phyloP scores from a whole-genome alignment of 306 rosid species.

The Quercus gilva region DNA sequence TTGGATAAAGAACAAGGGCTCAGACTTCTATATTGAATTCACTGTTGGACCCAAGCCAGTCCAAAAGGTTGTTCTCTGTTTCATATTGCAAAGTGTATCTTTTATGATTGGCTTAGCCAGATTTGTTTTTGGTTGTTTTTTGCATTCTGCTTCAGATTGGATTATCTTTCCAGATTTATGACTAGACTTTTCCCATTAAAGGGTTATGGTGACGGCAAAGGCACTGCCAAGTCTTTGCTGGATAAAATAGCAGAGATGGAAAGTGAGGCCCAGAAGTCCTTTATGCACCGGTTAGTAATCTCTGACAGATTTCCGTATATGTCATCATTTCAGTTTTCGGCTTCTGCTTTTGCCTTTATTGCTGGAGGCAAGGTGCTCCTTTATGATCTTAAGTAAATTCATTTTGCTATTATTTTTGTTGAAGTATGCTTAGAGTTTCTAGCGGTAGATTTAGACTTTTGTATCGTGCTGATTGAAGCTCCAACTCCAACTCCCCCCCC shows the following conservation, averaged over 20 bases:
- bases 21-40: constrained; percentile 78
- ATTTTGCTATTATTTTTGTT: constrained; percentile 7
- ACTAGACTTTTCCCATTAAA: constrained; percentile 35
- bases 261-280: constrained; percentile 91
- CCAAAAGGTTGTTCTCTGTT: constrained; percentile 58
- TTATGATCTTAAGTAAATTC: constrained; percentile 10
- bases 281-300: constrained; percentile 86
- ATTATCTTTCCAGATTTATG: constrained; percentile 23
- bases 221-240: constrained; percentile 78
- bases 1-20: constrained; percentile 88
- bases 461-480: not conserved
- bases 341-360: constrained; percentile 3
- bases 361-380: constrained; percentile 9
- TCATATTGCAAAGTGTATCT: constrained; percentile 14
- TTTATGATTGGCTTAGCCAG: constrained; percentile 18
- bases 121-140: not conserved
- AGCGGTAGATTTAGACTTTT: not conserved
- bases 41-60: constrained; percentile 40
- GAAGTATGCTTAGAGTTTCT: constrained; percentile 3
- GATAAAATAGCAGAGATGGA: constrained; percentile 74
- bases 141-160: not conserved
- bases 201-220: constrained; percentile 72
- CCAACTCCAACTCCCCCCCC: too few species aligned
- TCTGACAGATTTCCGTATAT: constrained; percentile 16
- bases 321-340: constrained; percentile 3